phyloP scores from a whole-genome alignment of 148 eudicot genomes.

The Cornus kousa region DNA sequence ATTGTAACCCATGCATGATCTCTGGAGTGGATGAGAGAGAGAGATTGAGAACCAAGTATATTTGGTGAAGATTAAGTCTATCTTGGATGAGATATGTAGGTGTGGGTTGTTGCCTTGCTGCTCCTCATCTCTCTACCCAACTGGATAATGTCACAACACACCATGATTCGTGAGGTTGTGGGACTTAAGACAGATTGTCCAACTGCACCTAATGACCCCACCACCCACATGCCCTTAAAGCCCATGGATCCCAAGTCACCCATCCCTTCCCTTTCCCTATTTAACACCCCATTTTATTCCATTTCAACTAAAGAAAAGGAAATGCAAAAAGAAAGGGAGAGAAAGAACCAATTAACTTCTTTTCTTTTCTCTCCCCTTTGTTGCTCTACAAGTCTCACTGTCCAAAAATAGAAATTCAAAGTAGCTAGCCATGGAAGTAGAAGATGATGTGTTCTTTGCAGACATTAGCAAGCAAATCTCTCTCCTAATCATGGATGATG shows the following conservation, averaged over 20 bases:
- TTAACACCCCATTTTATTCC: slow-evolving; percentile 7
- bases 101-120: slow-evolving; percentile 10
- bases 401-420: background rate
- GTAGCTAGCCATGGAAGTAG: slow-evolving; percentile 49
- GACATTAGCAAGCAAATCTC: slow-evolving; percentile 78
- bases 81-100: slow-evolving; percentile 26
- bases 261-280: background rate
- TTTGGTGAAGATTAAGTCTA: slow-evolving; percentile 14
- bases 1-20: background rate
- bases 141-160: slow-evolving; percentile 15
- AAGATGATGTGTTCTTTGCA: slow-evolving; percentile 75
- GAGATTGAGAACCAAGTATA: slow-evolving; percentile 27
- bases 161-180: background rate
- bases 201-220: slow-evolving; percentile 25
- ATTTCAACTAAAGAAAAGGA: background rate
- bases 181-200: slow-evolving; percentile 21
- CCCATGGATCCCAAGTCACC: background rate
- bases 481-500: slow-evolving; percentile 79
- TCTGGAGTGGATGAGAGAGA: slow-evolving; percentile 19
- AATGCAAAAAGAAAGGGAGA: background rate
- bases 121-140: slow-evolving; percentile 3
- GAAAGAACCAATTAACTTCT: background rate
- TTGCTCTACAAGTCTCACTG: background rate
- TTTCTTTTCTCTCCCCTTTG: background rate
- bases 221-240: slow-evolving; percentile 21